Conservation (phyloP, 176 grass and related monocot species). For the Eragrostis nindensis region DNA sequence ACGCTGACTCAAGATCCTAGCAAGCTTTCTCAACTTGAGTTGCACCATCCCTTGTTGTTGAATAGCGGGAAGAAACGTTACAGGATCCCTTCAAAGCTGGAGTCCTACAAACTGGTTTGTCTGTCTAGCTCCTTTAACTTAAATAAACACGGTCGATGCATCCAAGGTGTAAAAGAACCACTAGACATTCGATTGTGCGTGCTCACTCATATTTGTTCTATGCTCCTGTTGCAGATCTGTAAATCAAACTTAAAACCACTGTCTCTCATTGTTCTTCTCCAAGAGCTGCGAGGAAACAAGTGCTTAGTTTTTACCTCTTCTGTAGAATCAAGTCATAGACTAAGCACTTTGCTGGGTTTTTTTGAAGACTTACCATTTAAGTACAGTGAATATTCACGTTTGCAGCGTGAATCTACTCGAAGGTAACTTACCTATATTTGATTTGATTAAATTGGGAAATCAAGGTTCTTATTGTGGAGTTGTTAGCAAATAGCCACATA, state of each 20-base stretch:
- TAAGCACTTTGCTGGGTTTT: constrained; percentile 79
- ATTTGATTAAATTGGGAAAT: constrained; percentile 16
- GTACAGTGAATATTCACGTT: constrained; percentile 92
- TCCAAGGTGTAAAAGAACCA: constrained; percentile 12
- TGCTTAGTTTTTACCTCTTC: constrained; percentile 93
- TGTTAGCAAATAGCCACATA: background rate
- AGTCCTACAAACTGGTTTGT: constrained; percentile 81
- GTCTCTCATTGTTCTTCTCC: constrained; percentile 79
- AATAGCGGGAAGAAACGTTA: constrained; percentile 91
- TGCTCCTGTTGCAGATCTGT: constrained; percentile 63
- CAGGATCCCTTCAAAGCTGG: constrained; percentile 71
- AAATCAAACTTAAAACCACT: constrained; percentile 89
- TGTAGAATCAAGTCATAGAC: constrained; percentile 87
- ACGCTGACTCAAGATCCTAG: constrained; percentile 98
- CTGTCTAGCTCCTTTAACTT: constrained; percentile 21
- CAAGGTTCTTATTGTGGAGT: background rate
- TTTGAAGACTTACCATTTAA: constrained; percentile 80
- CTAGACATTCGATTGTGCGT: background rate
- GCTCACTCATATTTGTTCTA: constrained; percentile 21
- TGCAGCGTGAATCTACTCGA: constrained; percentile 77
- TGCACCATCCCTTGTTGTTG: constrained; percentile 89
- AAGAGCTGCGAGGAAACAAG: constrained; percentile 73
- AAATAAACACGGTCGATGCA: background rate
- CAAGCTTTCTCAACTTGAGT: constrained; percentile 92
- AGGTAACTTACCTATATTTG: constrained; percentile 59